Percentiles rank a stretch among this genome's conserved stretches.
Conservation (phyloP, 164 flowering plant genomes). For the grape (Vitis vinifera) region ASM3070453v1 NC_081822.1:13069501-13070000, state of each 20-base stretch:
- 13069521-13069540: too few species aligned
- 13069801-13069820: conserved; percentile 52
- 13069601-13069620: too few species aligned
- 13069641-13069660: too few species aligned
- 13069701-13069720: background rate
- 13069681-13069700: background rate
- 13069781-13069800: background rate
- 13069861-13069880: conserved; percentile 78
- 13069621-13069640: too few species aligned
- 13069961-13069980: background rate
- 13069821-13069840: conserved; percentile 55
- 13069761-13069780: background rate
- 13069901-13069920: conserved; percentile 90
- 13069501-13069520: too few species aligned
- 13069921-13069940: conserved; percentile 27
- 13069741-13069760: background rate
- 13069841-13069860: conserved; percentile 64
- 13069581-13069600: too few species aligned
- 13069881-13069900: conserved; percentile 66
- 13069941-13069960: background rate
- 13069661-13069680: background rate
- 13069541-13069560: too few species aligned
- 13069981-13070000: background rate
- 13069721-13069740: background rate
- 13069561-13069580: too few species aligned